Base-by-base conservation (phyloP, 169 alveolate genomes). In the Eimeria mitis region DNA sequence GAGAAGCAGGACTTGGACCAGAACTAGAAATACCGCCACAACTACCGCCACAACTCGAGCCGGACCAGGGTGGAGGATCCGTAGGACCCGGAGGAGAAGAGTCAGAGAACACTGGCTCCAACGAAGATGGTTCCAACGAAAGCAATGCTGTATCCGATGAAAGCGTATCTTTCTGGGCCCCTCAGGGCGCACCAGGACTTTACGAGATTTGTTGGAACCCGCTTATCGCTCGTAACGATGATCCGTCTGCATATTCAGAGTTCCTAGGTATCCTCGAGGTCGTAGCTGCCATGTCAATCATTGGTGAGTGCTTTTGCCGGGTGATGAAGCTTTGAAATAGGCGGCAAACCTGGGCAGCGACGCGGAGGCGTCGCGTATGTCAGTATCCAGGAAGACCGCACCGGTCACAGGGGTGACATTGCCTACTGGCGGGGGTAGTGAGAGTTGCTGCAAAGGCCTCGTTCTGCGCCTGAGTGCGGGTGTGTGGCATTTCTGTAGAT, bases 161-260 rank as follows among this genome's bases (percentile, higher is more conserved):
- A 11, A 87, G 83, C 28, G 83, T 92, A 47, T n/a, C 84, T 31
- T 56, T 92, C 63, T 61, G 76, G 75, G 79, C 88, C 37, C 89
- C 94, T 1, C 65, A n/a, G 16, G 96, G 63, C 31, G 34, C 47
- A 3, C 83, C 96, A 25, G 81, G 91, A 13, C 42, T 92, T 47
- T 92, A 81, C 56, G 70, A 83, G 61, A 61, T 92, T 28, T 92
- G 96, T 88, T 92, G 96, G 96, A 92, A 92, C 47, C 89, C 96
- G 31, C 89, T 65, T 1, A 47, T 40, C 31, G n/a, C 54, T 37
- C 76, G 54, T 40, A 65, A 56, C 78, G 34, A 44, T 31, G 88
- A 92, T n/a, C 94, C 96, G 56, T 34, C 85, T 5, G 81, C 85
- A 21, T 92, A 92, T 70, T 79, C 79, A 25, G 89, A 59, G 94